phyloP scores from a whole-genome alignment of 441 rosid species.

The Cnidoscolus chayamansa region DNA sequence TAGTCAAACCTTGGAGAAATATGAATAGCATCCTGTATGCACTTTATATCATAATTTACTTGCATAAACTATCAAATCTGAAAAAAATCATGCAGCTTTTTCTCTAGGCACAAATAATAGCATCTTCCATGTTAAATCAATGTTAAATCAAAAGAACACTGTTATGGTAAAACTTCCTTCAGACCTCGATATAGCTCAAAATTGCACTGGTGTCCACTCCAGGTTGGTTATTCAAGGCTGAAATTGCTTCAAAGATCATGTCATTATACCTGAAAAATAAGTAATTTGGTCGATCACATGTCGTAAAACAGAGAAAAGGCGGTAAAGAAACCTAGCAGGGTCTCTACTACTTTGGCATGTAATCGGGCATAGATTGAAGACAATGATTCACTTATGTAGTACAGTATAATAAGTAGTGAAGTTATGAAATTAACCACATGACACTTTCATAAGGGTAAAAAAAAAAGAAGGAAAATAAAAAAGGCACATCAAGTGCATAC shows the following conservation, averaged over 20 bases:
- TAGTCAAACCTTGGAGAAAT: not conserved
- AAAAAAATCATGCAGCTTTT: not conserved
- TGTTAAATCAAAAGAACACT: not conserved
- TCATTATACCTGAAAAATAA: slow-evolving; percentile 41
- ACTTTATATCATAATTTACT: slow-evolving; percentile 2
- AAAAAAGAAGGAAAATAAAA: not conserved
- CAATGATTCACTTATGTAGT: not conserved
- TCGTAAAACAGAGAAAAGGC: not conserved
- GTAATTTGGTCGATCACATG: not conserved
- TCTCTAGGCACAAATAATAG: slow-evolving; percentile 8
- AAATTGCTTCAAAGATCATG: slow-evolving; percentile 62
- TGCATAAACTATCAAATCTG: not conserved
- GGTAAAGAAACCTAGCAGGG: not conserved
- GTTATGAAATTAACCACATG: not conserved
- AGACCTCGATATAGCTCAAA: slow-evolving; percentile 54
- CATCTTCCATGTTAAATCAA: not conserved
- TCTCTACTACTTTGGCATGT: not conserved
- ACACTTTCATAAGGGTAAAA: not conserved
- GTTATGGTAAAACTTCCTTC: slow-evolving; percentile 13
- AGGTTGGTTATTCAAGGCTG: slow-evolving; percentile 40
- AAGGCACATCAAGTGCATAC: slow-evolving; percentile 29
- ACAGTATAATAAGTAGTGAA: not conserved
- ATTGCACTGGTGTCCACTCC: slow-evolving; percentile 50
- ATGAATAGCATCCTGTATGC: slow-evolving; percentile 1
- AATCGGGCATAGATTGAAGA: not conserved